A percentile compares a stretch with the other conserved stretches of the same genome.
These are phyloP conservation scores for Kalmusia sp. DNA, from an alignment of 2,329 filamentous ascomycete species.

Conservation along the genomic window DNA sequence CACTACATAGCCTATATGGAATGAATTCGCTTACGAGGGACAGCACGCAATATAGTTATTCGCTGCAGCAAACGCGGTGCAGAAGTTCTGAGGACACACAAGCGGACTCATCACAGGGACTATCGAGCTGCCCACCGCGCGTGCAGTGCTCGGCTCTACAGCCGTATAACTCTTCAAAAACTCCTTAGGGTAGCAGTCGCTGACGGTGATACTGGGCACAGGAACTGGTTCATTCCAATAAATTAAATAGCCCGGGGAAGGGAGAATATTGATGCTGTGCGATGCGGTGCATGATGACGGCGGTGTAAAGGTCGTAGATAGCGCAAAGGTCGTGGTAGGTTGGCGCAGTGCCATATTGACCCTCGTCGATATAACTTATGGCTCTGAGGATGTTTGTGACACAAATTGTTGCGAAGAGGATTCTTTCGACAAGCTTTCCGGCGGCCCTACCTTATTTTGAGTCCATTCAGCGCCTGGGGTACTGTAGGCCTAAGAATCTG, in stretches of 20 bases:
- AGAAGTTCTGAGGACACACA: slow-evolving; percentile 27
- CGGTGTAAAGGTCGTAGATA: slow-evolving; percentile 34
- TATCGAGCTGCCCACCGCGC: slow-evolving; percentile 14
- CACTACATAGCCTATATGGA: too few relatives aligned
- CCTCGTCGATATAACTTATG: too few relatives aligned
- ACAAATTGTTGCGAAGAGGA: too few relatives aligned
- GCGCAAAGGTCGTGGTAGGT: slow-evolving; percentile 17
- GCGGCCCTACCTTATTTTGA: too few relatives aligned
- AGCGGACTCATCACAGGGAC: slow-evolving; percentile 31
- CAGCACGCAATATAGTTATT: slow-evolving; percentile 35
- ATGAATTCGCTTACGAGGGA: slow-evolving; percentile 29
- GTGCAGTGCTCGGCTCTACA: slow-evolving; percentile 10
- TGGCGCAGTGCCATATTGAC: slow-evolving; percentile 4
- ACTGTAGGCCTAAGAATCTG: too few relatives aligned
- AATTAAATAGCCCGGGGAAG: slow-evolving; percentile 26
- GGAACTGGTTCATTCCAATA: slow-evolving; percentile 34
- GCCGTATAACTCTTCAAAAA: slow-evolving; percentile 28
- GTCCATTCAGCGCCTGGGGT: too few relatives aligned
- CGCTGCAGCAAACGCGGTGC: slow-evolving; percentile 18
- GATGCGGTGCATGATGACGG: slow-evolving; percentile 26
- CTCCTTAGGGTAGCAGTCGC: slow-evolving; percentile 30
- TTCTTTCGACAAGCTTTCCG: too few relatives aligned
- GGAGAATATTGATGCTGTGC: slow-evolving; percentile 24
- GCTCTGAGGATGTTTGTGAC: too few relatives aligned
- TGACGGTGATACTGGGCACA: slow-evolving; percentile 17